Conservation (phyloP, 306 rosid species). For the Malus orientalis region DNA sequence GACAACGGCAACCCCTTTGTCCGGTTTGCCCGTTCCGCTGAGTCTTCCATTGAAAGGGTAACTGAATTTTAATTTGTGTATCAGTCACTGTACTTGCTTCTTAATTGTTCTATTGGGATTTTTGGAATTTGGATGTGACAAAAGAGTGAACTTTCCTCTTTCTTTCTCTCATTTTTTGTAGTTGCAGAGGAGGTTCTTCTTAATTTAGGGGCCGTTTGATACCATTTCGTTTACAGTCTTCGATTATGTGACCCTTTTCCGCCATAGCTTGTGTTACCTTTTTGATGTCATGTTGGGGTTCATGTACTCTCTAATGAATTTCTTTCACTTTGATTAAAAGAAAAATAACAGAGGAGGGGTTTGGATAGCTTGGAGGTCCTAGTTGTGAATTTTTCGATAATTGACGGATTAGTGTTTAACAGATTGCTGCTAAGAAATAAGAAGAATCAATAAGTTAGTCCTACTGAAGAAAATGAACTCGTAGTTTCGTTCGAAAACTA, state of each 20-base stretch:
- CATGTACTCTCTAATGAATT: background rate
- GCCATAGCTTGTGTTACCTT: background rate
- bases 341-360: background rate
- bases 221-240: no score
- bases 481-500: background rate
- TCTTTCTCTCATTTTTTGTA: background rate
- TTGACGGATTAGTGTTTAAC: background rate
- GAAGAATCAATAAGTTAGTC: background rate
- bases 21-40: constrained; percentile 49
- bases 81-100: background rate
- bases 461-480: background rate
- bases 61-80: background rate
- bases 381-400: background rate
- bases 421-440: background rate
- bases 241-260: no score
- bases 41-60: constrained; percentile 85
- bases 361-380: background rate
- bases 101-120: background rate
- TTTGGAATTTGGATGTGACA: background rate
- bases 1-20: constrained; percentile 37
- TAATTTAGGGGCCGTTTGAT: no score
- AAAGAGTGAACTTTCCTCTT: background rate
- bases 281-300: background rate
- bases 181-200: no score
- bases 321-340: background rate